phyloP scores from a whole-genome alignment of 108 stramenopile species.

The Cyclotella choctawhatcheeana region DNA sequence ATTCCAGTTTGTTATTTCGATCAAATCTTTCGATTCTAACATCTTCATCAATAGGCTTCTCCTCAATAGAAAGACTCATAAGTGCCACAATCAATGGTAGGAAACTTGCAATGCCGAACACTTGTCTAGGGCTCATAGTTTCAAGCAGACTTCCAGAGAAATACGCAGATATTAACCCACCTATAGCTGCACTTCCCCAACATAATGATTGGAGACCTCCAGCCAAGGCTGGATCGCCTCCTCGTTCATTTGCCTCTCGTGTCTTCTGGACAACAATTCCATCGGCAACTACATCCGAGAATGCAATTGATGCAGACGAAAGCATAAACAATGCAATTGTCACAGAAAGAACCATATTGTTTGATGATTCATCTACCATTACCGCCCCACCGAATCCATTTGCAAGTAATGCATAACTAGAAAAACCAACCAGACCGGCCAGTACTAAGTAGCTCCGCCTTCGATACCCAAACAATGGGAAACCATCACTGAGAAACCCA shows the following conservation, averaged over 20 bases:
- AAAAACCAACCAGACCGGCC: constrained; percentile 68
- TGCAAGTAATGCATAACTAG: constrained; percentile 68
- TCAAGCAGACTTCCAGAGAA: constrained; percentile 89
- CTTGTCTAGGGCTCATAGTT: constrained; percentile 82
- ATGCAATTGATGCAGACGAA: constrained; percentile 85
- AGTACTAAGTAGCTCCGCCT: constrained; percentile 83
- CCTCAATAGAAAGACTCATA: constrained; percentile 81
- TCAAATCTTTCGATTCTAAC: background rate
- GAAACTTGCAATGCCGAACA: constrained; percentile 87
- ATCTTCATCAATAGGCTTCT: constrained; percentile 52
- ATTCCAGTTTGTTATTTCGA: constrained; percentile 5
- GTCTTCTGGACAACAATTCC: constrained; percentile 93
- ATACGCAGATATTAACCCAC: constrained; percentile 90
- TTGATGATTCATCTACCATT: constrained; percentile 10
- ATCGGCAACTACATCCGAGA: constrained; percentile 96
- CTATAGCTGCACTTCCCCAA: constrained; percentile 91
- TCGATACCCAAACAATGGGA: constrained; percentile 88
- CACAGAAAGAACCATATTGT: constrained; percentile 31
- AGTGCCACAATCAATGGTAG: constrained; percentile 86
- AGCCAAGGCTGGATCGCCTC: constrained; percentile 66
- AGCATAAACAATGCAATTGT: constrained; percentile 67
- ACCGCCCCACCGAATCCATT: constrained; percentile 42
- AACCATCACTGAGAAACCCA: constrained; percentile 90
- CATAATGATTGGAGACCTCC: constrained; percentile 91
- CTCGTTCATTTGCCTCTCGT: constrained; percentile 58